These are phyloP conservation scores for Rhipidocladum racemiflorum DNA, from an alignment of 176 grass and related monocot species.

Conservation along the genomic window DNA sequence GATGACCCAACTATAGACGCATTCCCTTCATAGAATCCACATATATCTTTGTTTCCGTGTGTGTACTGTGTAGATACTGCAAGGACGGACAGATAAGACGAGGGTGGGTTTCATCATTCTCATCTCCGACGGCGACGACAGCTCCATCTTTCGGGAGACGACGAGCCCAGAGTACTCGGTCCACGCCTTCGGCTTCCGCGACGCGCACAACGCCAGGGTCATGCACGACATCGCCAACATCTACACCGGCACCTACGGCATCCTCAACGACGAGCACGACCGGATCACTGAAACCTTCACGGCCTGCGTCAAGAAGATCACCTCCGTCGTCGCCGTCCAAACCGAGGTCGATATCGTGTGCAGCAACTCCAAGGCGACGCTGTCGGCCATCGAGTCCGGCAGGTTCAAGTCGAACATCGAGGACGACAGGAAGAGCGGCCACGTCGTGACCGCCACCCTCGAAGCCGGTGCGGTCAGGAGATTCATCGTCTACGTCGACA, in stretches of 20 bases:
- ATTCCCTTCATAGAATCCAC: too few species aligned
- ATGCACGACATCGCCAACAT: too few species aligned
- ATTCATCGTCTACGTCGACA: not conserved
- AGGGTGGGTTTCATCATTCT: not conserved
- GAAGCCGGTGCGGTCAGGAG: not conserved
- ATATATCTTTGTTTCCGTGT: too few species aligned
- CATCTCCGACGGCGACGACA: constrained; percentile 3
- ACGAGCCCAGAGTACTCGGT: not conserved
- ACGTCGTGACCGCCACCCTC: not conserved
- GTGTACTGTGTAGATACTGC: not conserved
- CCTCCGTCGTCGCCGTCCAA: not conserved
- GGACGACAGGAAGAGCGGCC: rapidly evolving
- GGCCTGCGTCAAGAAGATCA: not conserved
- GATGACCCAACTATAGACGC: too few species aligned
- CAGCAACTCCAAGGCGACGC: not conserved
- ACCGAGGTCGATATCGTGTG: not conserved
- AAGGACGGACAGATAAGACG: not conserved
- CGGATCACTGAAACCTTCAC: not conserved
- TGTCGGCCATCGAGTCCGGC: not conserved
- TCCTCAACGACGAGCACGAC: not conserved
- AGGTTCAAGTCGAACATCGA: not conserved
- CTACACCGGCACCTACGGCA: too few species aligned
- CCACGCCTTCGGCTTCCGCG: not conserved
- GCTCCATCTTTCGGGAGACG: not conserved
- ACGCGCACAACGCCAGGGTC: too few species aligned